phyloP scores from a whole-genome alignment of 495 filamentous ascomycete genomes.

The Tuber magnatum region DNA sequence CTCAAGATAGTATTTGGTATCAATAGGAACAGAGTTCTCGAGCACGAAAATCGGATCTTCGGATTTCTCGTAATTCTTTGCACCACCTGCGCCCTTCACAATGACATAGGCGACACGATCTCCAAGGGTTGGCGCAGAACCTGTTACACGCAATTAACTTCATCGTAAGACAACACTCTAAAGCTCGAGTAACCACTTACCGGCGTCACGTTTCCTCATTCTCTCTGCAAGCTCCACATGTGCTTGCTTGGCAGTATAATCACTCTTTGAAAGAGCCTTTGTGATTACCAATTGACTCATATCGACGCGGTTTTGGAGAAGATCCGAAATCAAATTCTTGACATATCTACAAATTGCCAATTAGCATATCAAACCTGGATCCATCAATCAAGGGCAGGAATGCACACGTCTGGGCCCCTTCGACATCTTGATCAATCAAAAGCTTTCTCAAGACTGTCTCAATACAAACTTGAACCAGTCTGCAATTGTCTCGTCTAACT shows the following conservation, averaged over 20 bases:
- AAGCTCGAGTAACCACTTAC: not conserved
- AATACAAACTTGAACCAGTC: constrained; percentile 91
- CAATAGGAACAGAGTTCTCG: constrained; percentile 95
- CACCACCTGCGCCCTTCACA: constrained; percentile 76
- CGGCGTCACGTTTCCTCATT: constrained; percentile 92
- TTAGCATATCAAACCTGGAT: constrained; percentile 17
- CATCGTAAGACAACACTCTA: not conserved
- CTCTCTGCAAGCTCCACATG: constrained; percentile 89
- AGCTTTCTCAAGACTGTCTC: constrained; percentile 94
- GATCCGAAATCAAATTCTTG: constrained; percentile 88
- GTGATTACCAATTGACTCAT: constrained; percentile 99
- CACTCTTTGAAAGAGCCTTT: constrained; percentile 79
- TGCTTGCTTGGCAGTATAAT: constrained; percentile 84
- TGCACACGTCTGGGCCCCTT: constrained; percentile 88
- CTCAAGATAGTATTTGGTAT: constrained; percentile 98
- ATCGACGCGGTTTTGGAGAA: constrained; percentile 95
- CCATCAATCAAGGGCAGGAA: not conserved
- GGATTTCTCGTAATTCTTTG: constrained; percentile 89
- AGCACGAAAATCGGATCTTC: constrained; percentile 96
- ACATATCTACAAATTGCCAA: constrained; percentile 61
- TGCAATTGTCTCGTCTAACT: constrained; percentile 90
- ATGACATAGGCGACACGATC: constrained; percentile 99
- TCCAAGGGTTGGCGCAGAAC: constrained; percentile 87
- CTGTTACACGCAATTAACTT: not conserved
- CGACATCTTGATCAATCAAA: constrained; percentile 81